phyloP scores from a whole-genome alignment of 345 rosid species.

The Eucalyptus viminalis region DNA sequence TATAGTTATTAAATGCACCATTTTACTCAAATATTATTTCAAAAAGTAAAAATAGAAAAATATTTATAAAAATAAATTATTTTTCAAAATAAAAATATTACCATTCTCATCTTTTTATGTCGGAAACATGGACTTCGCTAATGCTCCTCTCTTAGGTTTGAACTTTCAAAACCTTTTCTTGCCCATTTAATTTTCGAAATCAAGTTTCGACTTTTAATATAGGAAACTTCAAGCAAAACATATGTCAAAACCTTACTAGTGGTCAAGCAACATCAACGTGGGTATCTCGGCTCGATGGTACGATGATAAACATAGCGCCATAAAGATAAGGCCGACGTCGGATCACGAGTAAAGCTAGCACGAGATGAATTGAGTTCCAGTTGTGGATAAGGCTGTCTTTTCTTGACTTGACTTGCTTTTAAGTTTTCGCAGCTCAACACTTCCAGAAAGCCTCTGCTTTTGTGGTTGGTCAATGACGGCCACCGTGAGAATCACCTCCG shows the following conservation, averaged over 20 bases:
- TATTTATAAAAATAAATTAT: no score
- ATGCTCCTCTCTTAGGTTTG: neutral
- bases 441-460: neutral
- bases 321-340: neutral
- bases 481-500: neutral
- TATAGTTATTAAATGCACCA: rapidly evolving
- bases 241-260: neutral
- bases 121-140: neutral
- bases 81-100: no score
- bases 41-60: no score
- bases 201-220: neutral
- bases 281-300: neutral
- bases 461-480: neutral
- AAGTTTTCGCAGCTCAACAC: neutral
- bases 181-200: neutral
- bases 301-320: neutral
- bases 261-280: neutral
- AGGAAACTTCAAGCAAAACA: neutral
- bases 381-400: neutral
- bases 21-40: no score
- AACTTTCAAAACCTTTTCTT: neutral
- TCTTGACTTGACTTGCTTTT: neutral
- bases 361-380: neutral
- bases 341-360: neutral
- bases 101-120: no score